Conservation (phyloP, 352 stramenopile genomes). For the Globisporangium ultimum region DNA sequence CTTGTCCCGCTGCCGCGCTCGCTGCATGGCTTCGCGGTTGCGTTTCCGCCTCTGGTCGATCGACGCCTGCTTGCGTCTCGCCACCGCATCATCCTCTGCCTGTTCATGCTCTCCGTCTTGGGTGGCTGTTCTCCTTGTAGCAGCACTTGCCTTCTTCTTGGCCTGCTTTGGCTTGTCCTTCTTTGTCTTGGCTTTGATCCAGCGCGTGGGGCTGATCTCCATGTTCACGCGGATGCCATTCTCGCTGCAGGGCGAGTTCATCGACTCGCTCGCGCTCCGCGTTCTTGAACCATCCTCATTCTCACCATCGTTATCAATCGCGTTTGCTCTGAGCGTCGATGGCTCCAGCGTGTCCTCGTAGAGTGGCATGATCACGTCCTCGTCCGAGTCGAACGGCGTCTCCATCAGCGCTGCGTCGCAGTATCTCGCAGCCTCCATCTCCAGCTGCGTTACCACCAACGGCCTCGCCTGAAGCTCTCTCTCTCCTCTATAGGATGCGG, state of each 20-base stretch:
- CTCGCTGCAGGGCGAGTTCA: neutral
- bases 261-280: neutral
- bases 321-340: neutral
- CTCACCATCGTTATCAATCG: neutral
- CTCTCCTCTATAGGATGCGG: neutral
- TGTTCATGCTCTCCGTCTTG: neutral
- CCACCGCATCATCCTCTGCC: neutral
- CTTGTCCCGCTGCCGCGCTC: constrained; percentile 43
- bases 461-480: neutral
- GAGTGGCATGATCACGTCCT: neutral
- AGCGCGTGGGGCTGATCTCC: neutral
- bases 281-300: neutral
- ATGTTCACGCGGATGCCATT: neutral
- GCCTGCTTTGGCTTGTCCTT: neutral
- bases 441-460: neutral
- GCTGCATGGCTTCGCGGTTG: constrained; percentile 65
- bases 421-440: neutral
- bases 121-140: neutral
- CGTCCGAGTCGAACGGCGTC: neutral
- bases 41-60: constrained; percentile 46
- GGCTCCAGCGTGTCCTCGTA: neutral
- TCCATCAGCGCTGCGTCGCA: neutral
- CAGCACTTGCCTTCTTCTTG: neutral
- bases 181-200: neutral
- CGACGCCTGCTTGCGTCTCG: constrained; percentile 23